Evolutionary conservation across 2,329 filamentous ascomycete genomes (phyloP), one percentile per base, ranked within the genome.

Genomic region (Colletotrichum noveboracense): DNA sequence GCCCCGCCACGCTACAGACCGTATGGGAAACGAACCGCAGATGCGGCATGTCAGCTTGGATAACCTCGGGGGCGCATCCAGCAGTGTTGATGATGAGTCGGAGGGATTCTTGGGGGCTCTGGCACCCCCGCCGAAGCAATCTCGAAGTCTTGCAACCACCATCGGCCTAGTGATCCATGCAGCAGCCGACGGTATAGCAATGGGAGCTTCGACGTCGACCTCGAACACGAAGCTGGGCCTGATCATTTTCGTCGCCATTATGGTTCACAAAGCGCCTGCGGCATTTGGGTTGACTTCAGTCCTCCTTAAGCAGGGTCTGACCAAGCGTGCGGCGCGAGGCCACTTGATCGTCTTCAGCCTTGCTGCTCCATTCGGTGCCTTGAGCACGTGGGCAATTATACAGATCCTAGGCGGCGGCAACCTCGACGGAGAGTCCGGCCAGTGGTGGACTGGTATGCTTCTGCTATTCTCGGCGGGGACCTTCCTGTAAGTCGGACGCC

Each of bases 221-320:
- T 88, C 92, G 3, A 93, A 95, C 79, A 92, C 92, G 77, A 93
- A 94, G 74, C 87, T 99, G 13, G 95, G 95, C 43, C 92, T 98
- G 76, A 95, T 99, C 79, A 95, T 99, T 52, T 99, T 99, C 84
- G 86, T 98, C 55, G 97, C 97, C 13, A 97, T 99, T 79, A 97
- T 99, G 94, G 92, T 98, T 7, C 97, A 99, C 85, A 99, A 98
- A 86, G 96, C 96, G 2, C 96, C 96, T 0, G 97, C 97, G 2
- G 96, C 97, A 0, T 99, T 99, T 86, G 97, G 97, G 0, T 87
- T 99, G 64, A 98, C 96, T 0, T 96, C 96, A 2, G 92, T 98
- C 3, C 86, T 99, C 62, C 88, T 99, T 62, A 97, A 96, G 83
- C 96, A 98, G 82, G 97, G 97, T 0, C 88, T 98, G 1, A 95